Conservation (phyloP, 768 basidiomycete genomes). For the Psilocybe azurescens region DNA sequence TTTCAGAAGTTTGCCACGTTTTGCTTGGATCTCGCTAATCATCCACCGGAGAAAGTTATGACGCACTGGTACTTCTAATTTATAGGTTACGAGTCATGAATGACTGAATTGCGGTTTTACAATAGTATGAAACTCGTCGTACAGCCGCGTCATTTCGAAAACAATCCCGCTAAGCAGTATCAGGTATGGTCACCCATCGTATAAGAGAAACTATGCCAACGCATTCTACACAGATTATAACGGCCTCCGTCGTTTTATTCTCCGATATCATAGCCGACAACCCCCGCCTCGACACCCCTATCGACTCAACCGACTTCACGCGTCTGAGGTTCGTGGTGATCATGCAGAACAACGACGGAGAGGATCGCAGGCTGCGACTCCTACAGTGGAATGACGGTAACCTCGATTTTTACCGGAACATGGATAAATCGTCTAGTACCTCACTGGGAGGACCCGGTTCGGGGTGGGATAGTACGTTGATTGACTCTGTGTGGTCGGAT, state of each 20-base stretch:
- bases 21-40: slow-evolving; percentile 12
- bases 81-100: background rate
- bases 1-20: slow-evolving; percentile 6
- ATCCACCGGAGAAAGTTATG: slow-evolving; percentile 9
- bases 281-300: background rate
- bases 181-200: background rate
- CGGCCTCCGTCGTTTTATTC: slow-evolving; percentile 1
- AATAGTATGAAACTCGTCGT: slow-evolving; percentile 1
- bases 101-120: background rate
- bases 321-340: slow-evolving; percentile 9
- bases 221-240: background rate
- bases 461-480: background rate
- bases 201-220: background rate
- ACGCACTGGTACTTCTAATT: slow-evolving; percentile 7
- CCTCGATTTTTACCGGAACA: background rate
- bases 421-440: background rate
- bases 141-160: background rate
- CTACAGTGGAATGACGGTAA: slow-evolving; percentile 11
- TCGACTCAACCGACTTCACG: slow-evolving; percentile 11
- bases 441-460: background rate
- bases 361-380: slow-evolving; percentile 6
- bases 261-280: background rate
- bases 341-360: slow-evolving; percentile 4
- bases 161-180: slow-evolving; percentile 6
- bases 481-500: too few species aligned